These are phyloP conservation scores for Mucor irregularis DNA, from an alignment of 371 early-diverging fungal genomes.

Conservation along the genomic window DNA sequence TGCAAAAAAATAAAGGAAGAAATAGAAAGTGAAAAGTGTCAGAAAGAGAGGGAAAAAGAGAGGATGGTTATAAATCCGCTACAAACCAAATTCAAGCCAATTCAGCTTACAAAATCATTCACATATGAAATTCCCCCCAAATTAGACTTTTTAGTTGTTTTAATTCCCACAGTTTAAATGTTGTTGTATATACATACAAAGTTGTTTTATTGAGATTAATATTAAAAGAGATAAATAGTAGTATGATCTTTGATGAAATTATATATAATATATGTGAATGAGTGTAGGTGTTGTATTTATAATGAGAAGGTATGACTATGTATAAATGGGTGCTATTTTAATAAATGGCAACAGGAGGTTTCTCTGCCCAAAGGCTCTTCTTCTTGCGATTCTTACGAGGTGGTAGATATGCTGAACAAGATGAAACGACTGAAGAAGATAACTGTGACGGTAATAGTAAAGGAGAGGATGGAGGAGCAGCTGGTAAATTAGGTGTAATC, in stretches of 20 bases:
- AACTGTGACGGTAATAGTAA: background rate
- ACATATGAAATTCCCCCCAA: slow-evolving; percentile 9
- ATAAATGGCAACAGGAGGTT: background rate
- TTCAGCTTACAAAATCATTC: slow-evolving; percentile 1
- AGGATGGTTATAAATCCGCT: background rate
- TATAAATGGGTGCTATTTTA: too few species aligned
- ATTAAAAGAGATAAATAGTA: background rate
- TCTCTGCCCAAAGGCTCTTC: too few species aligned
- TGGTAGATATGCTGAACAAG: background rate
- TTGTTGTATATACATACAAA: background rate
- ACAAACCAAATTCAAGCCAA: background rate
- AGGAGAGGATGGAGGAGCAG: slow-evolving; percentile 10
- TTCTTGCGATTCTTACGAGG: too few species aligned
- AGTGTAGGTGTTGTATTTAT: background rate
- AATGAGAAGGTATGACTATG: too few species aligned
- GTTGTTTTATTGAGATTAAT: background rate
- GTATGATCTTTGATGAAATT: background rate
- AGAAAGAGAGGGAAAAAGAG: background rate
- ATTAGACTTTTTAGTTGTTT: background rate
- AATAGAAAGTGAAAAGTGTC: background rate
- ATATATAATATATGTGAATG: background rate
- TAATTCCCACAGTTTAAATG: slow-evolving; percentile 6
- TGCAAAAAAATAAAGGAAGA: background rate
- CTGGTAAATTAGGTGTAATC: background rate
- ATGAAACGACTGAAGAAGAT: too few species aligned